Base-by-base conservation (phyloP, 2,329 filamentous ascomycete species). In the Setomelanomma holmii region DNA sequence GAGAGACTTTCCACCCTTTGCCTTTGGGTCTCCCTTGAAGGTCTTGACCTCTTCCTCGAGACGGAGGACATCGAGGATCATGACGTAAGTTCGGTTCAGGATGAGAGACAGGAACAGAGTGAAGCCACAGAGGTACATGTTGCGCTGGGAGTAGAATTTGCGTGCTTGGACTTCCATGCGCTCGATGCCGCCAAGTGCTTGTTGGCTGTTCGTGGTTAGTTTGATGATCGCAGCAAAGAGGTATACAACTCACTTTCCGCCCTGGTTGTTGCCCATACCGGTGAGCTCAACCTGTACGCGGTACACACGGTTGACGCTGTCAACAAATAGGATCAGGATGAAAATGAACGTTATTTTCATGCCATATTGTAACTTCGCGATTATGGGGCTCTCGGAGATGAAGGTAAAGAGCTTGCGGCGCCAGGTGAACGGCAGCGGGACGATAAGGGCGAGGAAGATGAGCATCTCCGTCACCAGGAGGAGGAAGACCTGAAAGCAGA, bases 111-210 rank as follows among this genome's bases (percentile, higher is more conserved):
- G 89, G 86, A 99, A 98, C 60, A 99, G 89, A 4, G 95, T 99
- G 84, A 99, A 99, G 68, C 95, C 95, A 78, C 95, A 98, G 57
- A 99, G 92, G 81, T 99, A 99, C 95, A 99, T 99, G 87, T 99
- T 99, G 78, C 95, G 93, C 82, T 99, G 93, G 57, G 93, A 96
- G 85, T 99, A 99, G 84, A 99, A 99, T 81, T 99, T 99, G 84
- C 95, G 92, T 62, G 95, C 93, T 79, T 99, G 95, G 45, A 98
- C 93, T 80, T 99, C 95, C 85, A 96, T 92, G 61, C 95, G 93
- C 76, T 98, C 95, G 73, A 91, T 89, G 60, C 95, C 80, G 40
- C 78, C 93, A 68, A 97, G 86, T 54, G 93, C 87, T 45, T 87
- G 85, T 51, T 83, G 81, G 72, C 89, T 86, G 64, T 24, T 5